Base-by-base conservation (phyloP, 805 yeast species). In the Wickerhamomyces silvicola region DNA sequence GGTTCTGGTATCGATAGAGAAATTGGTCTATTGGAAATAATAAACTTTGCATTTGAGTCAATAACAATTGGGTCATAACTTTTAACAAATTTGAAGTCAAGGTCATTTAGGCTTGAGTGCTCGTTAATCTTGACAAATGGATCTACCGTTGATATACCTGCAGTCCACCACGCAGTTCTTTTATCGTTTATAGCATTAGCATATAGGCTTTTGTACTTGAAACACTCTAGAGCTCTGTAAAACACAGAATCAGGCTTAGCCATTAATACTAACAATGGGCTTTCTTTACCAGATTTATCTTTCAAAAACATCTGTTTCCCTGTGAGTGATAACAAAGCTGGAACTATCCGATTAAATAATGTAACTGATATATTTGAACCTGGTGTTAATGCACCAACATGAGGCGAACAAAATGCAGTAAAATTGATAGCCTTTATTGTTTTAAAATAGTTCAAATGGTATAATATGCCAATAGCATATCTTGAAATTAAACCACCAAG, bases 401-500 rank as follows among this genome's bases (percentile, higher is more conserved):
- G 81, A 36, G 95, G 75, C 46, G 90, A 55, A 56, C 79, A 68
- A 58, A 86, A 73, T 1, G 80, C 67, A 10, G 77, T 69, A 49
- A 75, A 74, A 32, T 66, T 68, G 21, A 77, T 59, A 3, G 90
- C 85, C 23, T 59, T 64, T 10, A 83, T 64, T 4, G 52, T 46
- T 14, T 69, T 65, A 53, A 78, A 81, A 37, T 64, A 62, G 5
- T 68, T 69, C 42, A 68, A 66, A 22, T 66, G 65, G 41, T 74
- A 62, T 35, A 87, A 61, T 11, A 79, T 58, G 1, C 96, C 96
- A 22, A 84, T 62, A 14, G 86, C 80, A 52, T 81, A 85, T 26
- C 96, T 62, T 2, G 84, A 66, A 33, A 87, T 76, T 30, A 87
- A 60, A 0, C 96, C 96, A 6, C 96, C 95, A 28, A 87, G 59